Percentiles rank a stretch among this genome's conserved stretches.
phyloP scores from a whole-genome alignment of 129 eudicot genomes.

The Lactuca sativa region DNA sequence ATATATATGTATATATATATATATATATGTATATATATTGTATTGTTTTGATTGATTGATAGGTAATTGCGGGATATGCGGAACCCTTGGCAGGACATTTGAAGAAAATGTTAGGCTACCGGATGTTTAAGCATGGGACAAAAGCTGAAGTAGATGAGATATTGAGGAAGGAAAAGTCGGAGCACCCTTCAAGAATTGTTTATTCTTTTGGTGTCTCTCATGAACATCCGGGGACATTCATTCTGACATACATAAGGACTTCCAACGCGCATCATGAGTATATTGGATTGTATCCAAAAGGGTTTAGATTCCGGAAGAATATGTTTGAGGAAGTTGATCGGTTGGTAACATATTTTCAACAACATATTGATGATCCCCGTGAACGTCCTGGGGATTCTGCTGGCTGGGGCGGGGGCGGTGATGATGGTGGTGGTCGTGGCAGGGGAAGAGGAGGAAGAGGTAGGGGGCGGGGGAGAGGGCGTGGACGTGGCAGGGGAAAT shows the following conservation, averaged over 20 bases:
- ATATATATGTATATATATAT: too few relatives aligned
- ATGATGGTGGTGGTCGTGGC: slow-evolving; percentile 52
- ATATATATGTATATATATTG: not conserved
- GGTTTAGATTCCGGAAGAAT: slow-evolving; percentile 77
- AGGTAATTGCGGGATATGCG: slow-evolving; percentile 85
- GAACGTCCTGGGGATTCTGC: slow-evolving; percentile 58
- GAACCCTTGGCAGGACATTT: slow-evolving; percentile 75
- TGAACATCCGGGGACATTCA: slow-evolving; percentile 90
- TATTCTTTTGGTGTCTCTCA: slow-evolving; percentile 88
- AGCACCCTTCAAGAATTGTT: slow-evolving; percentile 73
- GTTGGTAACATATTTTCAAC: slow-evolving; percentile 79
- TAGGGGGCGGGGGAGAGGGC: slow-evolving; percentile 52
- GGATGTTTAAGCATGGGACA: slow-evolving; percentile 77
- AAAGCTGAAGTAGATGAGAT: slow-evolving; percentile 87
- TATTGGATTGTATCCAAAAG: slow-evolving; percentile 85
- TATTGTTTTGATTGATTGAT: not conserved
- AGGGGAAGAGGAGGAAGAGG: slow-evolving; percentile 53
- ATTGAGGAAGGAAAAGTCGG: slow-evolving; percentile 65
- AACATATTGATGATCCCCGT: slow-evolving; percentile 84
- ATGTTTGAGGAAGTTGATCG: slow-evolving; percentile 86
- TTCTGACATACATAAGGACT: slow-evolving; percentile 73
- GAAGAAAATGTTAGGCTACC: slow-evolving; percentile 77
- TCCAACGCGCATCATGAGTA: slow-evolving; percentile 90
- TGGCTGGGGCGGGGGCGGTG: slow-evolving; percentile 62
- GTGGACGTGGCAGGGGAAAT: slow-evolving; percentile 50